Evolutionary conservation across 106 monocot species (phyloP).

Genomic region (Acorus calamus): DNA sequence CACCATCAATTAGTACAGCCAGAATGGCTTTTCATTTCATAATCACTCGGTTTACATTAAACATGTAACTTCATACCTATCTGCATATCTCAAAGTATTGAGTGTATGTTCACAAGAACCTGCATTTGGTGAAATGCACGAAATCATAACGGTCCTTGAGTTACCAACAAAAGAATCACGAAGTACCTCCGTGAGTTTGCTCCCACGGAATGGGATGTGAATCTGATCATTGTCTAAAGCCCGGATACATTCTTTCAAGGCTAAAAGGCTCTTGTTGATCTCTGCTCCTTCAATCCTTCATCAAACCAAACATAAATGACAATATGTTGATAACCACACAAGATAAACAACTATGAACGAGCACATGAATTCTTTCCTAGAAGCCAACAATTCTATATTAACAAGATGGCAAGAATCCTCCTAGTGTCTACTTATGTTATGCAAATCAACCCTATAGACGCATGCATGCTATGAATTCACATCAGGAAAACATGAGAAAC

Average conservation of each 20-base stretch:
- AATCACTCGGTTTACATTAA: too few relatives aligned
- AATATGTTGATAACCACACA: constrained; percentile 3
- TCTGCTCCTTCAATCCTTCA: constrained; percentile 97
- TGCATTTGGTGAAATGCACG: constrained; percentile 87
- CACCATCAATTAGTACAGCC: too few relatives aligned
- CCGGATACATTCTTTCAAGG: constrained; percentile 91
- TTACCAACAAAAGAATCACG: constrained; percentile 95
- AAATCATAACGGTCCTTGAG: constrained; percentile 95
- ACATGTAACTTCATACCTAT: constrained; percentile 40
- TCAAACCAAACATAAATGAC: constrained; percentile 8
- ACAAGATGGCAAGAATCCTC: too few relatives aligned
- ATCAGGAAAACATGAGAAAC: too few relatives aligned
- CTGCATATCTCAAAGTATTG: constrained; percentile 97
- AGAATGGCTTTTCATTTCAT: too few relatives aligned
- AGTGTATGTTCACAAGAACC: constrained; percentile 95
- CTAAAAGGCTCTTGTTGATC: constrained; percentile 94
- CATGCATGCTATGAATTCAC: too few relatives aligned
- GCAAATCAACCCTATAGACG: too few relatives aligned
- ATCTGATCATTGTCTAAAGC: constrained; percentile 96
- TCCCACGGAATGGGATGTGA: constrained; percentile 95
- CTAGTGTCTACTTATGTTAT: too few relatives aligned
- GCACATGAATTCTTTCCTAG: too few relatives aligned
- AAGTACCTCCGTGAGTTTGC: constrained; percentile 94
- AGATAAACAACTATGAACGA: background rate
- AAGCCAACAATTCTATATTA: too few relatives aligned